Base-by-base conservation (phyloP, 2,329 filamentous ascomycete genomes). In the Magnaporthiopsis incrustans region DNA sequence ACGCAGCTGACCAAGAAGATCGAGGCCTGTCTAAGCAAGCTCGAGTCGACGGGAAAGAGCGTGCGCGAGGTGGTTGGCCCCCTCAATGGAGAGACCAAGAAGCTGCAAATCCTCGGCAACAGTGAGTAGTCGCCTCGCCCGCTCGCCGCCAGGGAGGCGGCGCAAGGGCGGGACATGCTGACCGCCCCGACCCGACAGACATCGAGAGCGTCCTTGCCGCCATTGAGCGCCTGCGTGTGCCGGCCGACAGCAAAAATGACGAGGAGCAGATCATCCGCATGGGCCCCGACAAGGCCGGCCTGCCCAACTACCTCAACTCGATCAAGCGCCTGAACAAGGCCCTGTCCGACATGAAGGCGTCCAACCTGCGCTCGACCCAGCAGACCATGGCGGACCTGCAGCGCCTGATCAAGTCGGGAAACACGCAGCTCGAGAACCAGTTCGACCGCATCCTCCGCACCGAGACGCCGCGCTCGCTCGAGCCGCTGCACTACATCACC, bases 1-100 rank as follows among this genome's bases (percentile, higher is more conserved):
- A 89, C 92, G 66, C 87, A 92, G 72, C 84, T 98, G 74, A 97
- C 92, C 38, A 97, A 95, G 80, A 97, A 96, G 81, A 97, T 99
- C 64, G 90, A 96, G 76, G 89, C 90, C 33, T 96, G 91, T 62
- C 83, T 97, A 69, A 85, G 87, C 53, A 85, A 93, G 64, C 82
- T 99, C 44, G 92, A 98, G 71, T 86, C 89, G 53, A 96, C 91
- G 63, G 95, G 94, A 25, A 92, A 92, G 77, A 93, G 90, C 66
- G 92, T 98, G 26, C 89, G 92, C 71, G 91, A 97, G 72, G 93
- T 96, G 14, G 92, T 96, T 64, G 92, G 92, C 0, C 95, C 95
- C 11, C 89, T 99, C 57, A 96, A 93, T 73, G 91, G 90, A 70
- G 96, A 97, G 75, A 98, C 95, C 0, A 90, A 92, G 75, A 89